These are phyloP conservation scores for Mrakia gelida DNA, from an alignment of 768 basidiomycete species.

Conservation along the genomic window DNA sequence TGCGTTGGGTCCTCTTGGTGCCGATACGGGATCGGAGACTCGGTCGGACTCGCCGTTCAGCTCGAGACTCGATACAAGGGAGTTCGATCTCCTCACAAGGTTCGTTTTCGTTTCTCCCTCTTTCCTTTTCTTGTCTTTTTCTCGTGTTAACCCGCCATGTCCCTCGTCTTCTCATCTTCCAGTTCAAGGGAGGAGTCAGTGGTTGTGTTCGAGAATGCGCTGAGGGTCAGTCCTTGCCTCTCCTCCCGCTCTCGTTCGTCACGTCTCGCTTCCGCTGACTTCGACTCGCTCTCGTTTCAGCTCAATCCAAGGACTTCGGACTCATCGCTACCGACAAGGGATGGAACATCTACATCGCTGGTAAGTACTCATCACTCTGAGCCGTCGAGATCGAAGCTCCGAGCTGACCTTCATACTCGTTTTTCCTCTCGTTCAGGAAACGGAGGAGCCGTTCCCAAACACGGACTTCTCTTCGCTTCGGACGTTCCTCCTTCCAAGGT, in stretches of 20 bases:
- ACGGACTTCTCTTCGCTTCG: constrained; percentile 61
- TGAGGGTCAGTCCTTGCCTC: constrained; percentile 43
- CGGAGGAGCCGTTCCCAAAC: constrained; percentile 55
- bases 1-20: constrained; percentile 66
- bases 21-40: constrained; percentile 68
- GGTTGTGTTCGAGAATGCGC: constrained; percentile 74
- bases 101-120: background rate
- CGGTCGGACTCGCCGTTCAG: constrained; percentile 65
- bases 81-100: constrained; percentile 43
- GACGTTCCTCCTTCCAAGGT: constrained; percentile 67
- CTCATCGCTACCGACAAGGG: constrained; percentile 73
- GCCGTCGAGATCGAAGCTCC: background rate
- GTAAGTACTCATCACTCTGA: background rate
- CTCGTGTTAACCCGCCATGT: background rate
- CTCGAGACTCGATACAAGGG: constrained; percentile 71
- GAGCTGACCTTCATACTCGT: background rate
- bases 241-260: background rate
- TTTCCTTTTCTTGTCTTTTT: no score
- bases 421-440: constrained; percentile 50
- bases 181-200: constrained; percentile 70
- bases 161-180: constrained; percentile 67
- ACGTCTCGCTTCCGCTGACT: background rate
- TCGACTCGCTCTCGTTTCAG: constrained; percentile 36
- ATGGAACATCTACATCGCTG: constrained; percentile 68
- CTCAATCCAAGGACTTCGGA: constrained; percentile 70